Evolutionary conservation across 106 monocot genomes (phyloP).

Genomic region (Acorus calamus): DNA sequence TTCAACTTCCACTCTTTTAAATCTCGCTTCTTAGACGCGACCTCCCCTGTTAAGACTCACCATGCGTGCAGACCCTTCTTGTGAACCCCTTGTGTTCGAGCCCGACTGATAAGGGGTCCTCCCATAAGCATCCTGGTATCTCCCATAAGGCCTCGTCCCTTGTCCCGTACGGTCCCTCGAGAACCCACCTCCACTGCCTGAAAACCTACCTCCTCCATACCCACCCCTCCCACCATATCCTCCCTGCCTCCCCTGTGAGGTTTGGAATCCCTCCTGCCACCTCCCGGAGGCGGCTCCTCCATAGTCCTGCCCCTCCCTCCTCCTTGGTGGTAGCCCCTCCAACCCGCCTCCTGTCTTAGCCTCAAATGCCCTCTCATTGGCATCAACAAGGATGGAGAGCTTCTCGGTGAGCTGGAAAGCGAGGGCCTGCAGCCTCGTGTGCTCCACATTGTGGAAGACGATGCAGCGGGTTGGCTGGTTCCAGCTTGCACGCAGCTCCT

Average conservation of each 20-base stretch:
- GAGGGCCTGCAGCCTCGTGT: conserved; percentile 67
- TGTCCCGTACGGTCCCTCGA: conserved; percentile 26
- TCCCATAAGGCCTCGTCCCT: not conserved
- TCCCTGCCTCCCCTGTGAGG: conserved; percentile 32
- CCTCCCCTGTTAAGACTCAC: conserved; percentile 57
- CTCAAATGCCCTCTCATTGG: conserved; percentile 88
- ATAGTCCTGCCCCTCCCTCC: conserved; percentile 54
- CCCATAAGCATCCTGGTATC: conserved; percentile 58
- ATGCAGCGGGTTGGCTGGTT: conserved; percentile 75
- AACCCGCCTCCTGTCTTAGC: conserved; percentile 73
- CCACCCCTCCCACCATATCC: conserved; percentile 17
- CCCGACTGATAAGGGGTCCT: conserved; percentile 21
- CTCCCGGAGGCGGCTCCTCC: conserved; percentile 27
- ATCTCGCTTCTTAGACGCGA: conserved; percentile 14
- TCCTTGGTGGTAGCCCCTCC: conserved; percentile 58
- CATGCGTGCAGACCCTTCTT: conserved; percentile 40
- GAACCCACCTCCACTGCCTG: not conserved
- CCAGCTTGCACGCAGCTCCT: conserved; percentile 93
- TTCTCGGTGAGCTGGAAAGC: conserved; percentile 86
- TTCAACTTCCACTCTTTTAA: no score
- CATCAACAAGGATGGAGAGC: conserved; percentile 68
- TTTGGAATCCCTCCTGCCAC: conserved; percentile 65
- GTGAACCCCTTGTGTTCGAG: conserved; percentile 15
- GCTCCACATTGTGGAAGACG: conserved; percentile 73
- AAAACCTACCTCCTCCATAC: conserved; percentile 24